Evolutionary conservation across 2,329 filamentous ascomycete genomes (phyloP).

Genomic region (Aspergillus fructus): DNA sequence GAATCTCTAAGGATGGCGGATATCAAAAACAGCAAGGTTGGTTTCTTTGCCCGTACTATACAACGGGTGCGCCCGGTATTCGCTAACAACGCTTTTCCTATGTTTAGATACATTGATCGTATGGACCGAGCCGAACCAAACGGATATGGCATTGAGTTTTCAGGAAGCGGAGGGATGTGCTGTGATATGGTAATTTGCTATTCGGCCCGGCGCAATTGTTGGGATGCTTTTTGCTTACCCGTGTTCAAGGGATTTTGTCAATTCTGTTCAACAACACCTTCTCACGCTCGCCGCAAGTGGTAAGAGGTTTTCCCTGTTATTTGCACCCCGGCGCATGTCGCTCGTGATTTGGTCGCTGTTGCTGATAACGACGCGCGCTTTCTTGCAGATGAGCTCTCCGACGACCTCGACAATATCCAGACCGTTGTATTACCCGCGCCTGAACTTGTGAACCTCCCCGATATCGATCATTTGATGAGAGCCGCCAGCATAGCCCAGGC

Average conservation of each 20-base stretch:
- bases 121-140: slow-evolving; percentile 88
- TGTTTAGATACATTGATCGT: slow-evolving; percentile 87
- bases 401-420: slow-evolving; percentile 76
- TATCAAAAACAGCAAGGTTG: slow-evolving; percentile 97
- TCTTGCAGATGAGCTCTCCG: slow-evolving; percentile 77
- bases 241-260: slow-evolving; percentile 78
- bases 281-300: slow-evolving; percentile 62
- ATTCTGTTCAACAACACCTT: slow-evolving; percentile 76
- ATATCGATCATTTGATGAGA: slow-evolving; percentile 83
- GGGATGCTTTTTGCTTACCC: slow-evolving; percentile 22
- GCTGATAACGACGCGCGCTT: slow-evolving; percentile 11
- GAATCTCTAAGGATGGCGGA: slow-evolving; percentile 87
- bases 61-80: slow-evolving; percentile 3
- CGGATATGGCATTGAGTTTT: slow-evolving; percentile 97
- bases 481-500: slow-evolving; percentile 70
- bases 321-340: not conserved
- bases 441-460: slow-evolving; percentile 75
- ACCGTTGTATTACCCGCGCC: slow-evolving; percentile 74
- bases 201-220: not conserved
- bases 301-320: slow-evolving; percentile 32
- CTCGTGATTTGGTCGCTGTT: slow-evolving; percentile 25
- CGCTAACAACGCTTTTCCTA: slow-evolving; percentile 26
- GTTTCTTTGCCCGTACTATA: too few relatives aligned
- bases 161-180: slow-evolving; percentile 95
- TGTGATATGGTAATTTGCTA: slow-evolving; percentile 71